Conservation (phyloP, 2,329 filamentous ascomycete species). For the Aspergillus phoenicis region DNA sequence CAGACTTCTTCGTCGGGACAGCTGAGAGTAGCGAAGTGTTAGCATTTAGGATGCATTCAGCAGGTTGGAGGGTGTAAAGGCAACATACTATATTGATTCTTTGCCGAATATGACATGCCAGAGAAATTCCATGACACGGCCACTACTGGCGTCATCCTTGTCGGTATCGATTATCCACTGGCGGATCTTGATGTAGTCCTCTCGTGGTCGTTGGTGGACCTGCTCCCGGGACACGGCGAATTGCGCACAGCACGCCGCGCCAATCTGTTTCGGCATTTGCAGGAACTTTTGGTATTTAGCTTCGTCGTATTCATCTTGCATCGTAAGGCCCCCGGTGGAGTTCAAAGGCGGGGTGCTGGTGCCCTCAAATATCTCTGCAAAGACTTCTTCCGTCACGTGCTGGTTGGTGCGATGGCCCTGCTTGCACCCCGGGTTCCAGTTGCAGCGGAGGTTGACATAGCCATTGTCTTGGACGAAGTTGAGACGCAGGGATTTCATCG, state of each 20-base stretch:
- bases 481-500: slow-evolving; percentile 53
- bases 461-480: slow-evolving; percentile 56
- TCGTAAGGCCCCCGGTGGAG: slow-evolving; percentile 16
- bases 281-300: slow-evolving; percentile 29
- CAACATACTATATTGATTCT: slow-evolving; percentile 43
- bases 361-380: slow-evolving; percentile 42
- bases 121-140: slow-evolving; percentile 65
- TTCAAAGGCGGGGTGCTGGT: slow-evolving; percentile 41
- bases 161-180: slow-evolving; percentile 63
- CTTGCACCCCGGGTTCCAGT: slow-evolving; percentile 59
- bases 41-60: slow-evolving; percentile 7
- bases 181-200: slow-evolving; percentile 60
- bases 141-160: slow-evolving; percentile 58
- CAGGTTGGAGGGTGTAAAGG: not conserved
- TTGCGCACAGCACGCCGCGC: slow-evolving; percentile 66
- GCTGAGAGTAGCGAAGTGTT: slow-evolving; percentile 21
- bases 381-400: slow-evolving; percentile 42
- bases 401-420: slow-evolving; percentile 35
- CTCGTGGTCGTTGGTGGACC: slow-evolving; percentile 51
- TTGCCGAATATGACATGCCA: slow-evolving; percentile 63
- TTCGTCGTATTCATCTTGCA: not conserved
- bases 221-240: slow-evolving; percentile 62
- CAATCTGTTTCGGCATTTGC: slow-evolving; percentile 54
- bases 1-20: slow-evolving; percentile 40
- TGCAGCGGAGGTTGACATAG: slow-evolving; percentile 64